Conservation (phyloP, 2,329 filamentous ascomycete species). For the Magnaporthiopsis poae region DNA sequence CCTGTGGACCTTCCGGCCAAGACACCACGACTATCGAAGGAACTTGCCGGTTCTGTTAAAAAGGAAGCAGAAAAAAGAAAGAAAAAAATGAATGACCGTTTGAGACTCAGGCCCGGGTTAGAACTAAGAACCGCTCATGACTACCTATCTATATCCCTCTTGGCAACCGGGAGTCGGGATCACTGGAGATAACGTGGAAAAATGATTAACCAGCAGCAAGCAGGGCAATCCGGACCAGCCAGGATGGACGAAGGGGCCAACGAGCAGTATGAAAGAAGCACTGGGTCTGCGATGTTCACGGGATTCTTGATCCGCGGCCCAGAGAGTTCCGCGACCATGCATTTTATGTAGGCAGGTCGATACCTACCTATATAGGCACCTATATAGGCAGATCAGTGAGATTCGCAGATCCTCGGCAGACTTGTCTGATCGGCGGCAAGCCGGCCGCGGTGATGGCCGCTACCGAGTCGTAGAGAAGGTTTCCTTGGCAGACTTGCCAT, state of each 20-base stretch:
- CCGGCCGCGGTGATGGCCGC: background rate
- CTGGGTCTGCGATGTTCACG: too few relatives aligned
- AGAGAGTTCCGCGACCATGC: too few relatives aligned
- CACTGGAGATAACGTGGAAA: too few relatives aligned
- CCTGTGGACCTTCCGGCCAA: background rate
- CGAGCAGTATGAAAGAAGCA: too few relatives aligned
- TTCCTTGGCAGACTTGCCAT: too few relatives aligned
- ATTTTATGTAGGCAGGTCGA: too few relatives aligned
- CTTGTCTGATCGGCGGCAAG: background rate
- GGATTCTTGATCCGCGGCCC: too few relatives aligned
- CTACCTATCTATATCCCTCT: background rate
- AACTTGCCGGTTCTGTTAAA: background rate
- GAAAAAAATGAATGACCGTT: background rate
- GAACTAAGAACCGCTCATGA: background rate
- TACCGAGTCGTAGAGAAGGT: background rate
- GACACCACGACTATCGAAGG: background rate
- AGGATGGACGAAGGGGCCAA: too few relatives aligned
- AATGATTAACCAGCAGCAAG: background rate
- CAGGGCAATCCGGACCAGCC: background rate
- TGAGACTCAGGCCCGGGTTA: background rate
- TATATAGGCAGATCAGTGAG: too few relatives aligned
- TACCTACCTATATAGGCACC: too few relatives aligned
- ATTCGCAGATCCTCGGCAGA: background rate
- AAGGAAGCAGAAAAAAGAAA: too few relatives aligned
- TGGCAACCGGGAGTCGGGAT: background rate